Percentiles rank a stretch among this genome's conserved stretches.
Evolutionary conservation across 2,329 filamentous ascomycete genomes (phyloP).

Genomic region (Pyrenophora graminea): DNA sequence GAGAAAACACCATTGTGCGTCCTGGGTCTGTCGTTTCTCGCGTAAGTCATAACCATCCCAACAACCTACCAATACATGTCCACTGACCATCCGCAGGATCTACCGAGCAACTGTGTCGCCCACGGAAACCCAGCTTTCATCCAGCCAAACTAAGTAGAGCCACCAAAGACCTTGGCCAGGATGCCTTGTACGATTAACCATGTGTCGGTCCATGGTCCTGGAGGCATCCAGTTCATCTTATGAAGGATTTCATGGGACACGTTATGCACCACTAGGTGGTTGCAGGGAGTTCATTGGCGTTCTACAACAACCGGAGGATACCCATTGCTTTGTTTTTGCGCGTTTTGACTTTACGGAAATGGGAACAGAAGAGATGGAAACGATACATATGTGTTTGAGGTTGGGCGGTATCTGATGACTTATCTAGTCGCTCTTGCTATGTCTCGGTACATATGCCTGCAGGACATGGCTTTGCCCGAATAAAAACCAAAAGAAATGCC

Average conservation of each 20-base stretch:
- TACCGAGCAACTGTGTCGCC: constrained; percentile 53
- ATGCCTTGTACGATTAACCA: background rate
- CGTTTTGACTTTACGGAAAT: background rate
- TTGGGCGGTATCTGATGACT: constrained; percentile 16
- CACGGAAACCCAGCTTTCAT: constrained; percentile 52
- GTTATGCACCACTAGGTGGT: constrained; percentile 15
- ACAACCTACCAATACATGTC: background rate
- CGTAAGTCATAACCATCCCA: constrained; percentile 46
- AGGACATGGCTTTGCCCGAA: constrained; percentile 9
- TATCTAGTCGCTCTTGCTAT: constrained; percentile 8
- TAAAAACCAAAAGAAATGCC: constrained; percentile 2
- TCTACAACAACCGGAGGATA: constrained; percentile 19
- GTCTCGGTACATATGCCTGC: constrained; percentile 13
- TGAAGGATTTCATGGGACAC: constrained; percentile 6
- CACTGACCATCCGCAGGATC: constrained; percentile 45
- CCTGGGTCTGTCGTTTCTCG: constrained; percentile 60
- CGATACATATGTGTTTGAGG: constrained; percentile 1
- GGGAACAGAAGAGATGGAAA: background rate
- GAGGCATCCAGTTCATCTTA: background rate
- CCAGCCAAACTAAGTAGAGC: constrained; percentile 28
- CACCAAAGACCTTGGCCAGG: constrained; percentile 11
- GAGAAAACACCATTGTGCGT: constrained; percentile 58
- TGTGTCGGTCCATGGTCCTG: background rate
- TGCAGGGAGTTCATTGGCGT: constrained; percentile 17
- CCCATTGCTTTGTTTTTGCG: constrained; percentile 18